Evolutionary conservation across 306 rosid genomes (phyloP).

Genomic region (Amphicarpaea edgeworthii): DNA sequence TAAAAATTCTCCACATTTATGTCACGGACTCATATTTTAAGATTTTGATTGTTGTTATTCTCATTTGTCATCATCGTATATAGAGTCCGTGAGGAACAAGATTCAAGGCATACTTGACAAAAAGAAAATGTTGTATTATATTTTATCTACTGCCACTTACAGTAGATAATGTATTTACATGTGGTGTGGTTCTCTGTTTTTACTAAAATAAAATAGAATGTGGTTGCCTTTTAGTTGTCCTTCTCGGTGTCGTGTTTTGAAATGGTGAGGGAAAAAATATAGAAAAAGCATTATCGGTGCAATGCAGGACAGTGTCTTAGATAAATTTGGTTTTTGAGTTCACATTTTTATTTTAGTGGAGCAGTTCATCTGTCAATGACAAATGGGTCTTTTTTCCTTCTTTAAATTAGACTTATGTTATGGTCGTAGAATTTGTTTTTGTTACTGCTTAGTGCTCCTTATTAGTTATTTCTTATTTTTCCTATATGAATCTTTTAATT

Average conservation of each 20-base stretch:
- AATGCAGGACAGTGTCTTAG: background rate
- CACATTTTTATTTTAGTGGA: slow-evolving; percentile 1
- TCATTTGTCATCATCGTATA: slow-evolving; percentile 29
- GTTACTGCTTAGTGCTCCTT: background rate
- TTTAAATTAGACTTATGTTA: background rate
- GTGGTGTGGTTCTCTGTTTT: background rate
- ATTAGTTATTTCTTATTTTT: background rate
- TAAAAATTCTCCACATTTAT: background rate
- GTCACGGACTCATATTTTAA: slow-evolving; percentile 25
- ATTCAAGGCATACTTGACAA: slow-evolving; percentile 13
- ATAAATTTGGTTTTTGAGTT: slow-evolving; percentile 17
- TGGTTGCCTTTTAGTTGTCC: slow-evolving; percentile 27
- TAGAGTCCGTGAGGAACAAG: slow-evolving; percentile 18
- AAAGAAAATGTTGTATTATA: background rate
- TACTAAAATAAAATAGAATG: background rate
- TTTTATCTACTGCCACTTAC: slow-evolving; percentile 13
- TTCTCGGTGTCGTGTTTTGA: slow-evolving; percentile 26
- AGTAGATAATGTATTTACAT: background rate
- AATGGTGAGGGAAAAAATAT: background rate
- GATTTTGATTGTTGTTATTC: slow-evolving; percentile 15
- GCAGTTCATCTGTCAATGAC: background rate
- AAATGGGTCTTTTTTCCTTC: background rate
- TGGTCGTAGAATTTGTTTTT: background rate
- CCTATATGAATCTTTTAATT: background rate
- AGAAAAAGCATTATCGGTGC: background rate